Conservation (phyloP, 1,284 basidiomycete genomes). For the Inonotus hispidus region DNA sequence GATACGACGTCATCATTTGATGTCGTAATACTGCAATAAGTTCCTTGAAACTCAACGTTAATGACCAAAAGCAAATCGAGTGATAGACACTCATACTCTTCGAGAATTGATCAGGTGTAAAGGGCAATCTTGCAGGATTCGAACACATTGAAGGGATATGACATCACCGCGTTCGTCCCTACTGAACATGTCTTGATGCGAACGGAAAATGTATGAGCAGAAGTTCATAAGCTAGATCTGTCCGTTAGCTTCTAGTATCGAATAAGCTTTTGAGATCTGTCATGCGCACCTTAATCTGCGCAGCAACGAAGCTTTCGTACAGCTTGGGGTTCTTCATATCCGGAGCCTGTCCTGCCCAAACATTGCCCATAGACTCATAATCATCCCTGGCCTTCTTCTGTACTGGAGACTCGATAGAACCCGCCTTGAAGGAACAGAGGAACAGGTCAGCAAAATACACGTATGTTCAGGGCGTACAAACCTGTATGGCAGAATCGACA, state of each 20-base stretch:
- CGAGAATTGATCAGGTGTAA: slow-evolving; percentile 78
- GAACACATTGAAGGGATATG: slow-evolving; percentile 77
- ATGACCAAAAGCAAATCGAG: neutral
- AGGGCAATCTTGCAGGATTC: slow-evolving; percentile 93
- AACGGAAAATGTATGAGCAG: slow-evolving; percentile 86
- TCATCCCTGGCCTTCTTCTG: slow-evolving; percentile 83
- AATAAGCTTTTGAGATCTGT: neutral
- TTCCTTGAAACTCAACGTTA: slow-evolving; percentile 50
- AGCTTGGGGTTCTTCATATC: slow-evolving; percentile 72
- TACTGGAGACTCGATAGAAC: slow-evolving; percentile 81
- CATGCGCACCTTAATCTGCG: slow-evolving; percentile 80
- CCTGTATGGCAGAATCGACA: slow-evolving; percentile 71
- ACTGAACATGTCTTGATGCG: slow-evolving; percentile 54
- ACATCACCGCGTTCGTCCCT: slow-evolving; percentile 72
- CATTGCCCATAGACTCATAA: slow-evolving; percentile 70
- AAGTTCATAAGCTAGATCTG: slow-evolving; percentile 79
- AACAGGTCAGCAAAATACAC: neutral
- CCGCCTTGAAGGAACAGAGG: slow-evolving; percentile 31
- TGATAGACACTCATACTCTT: slow-evolving; percentile 44
- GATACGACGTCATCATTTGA: slow-evolving; percentile 78
- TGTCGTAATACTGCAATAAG: slow-evolving; percentile 92
- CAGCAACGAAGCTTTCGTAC: slow-evolving; percentile 87
- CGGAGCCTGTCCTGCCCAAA: slow-evolving; percentile 84
- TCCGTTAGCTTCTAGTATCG: neutral
- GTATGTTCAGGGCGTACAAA: slow-evolving; percentile 35